These are phyloP conservation scores for Elongisporangium undulatum DNA, from an alignment of 352 stramenopile species.

Conservation along the genomic window DNA sequence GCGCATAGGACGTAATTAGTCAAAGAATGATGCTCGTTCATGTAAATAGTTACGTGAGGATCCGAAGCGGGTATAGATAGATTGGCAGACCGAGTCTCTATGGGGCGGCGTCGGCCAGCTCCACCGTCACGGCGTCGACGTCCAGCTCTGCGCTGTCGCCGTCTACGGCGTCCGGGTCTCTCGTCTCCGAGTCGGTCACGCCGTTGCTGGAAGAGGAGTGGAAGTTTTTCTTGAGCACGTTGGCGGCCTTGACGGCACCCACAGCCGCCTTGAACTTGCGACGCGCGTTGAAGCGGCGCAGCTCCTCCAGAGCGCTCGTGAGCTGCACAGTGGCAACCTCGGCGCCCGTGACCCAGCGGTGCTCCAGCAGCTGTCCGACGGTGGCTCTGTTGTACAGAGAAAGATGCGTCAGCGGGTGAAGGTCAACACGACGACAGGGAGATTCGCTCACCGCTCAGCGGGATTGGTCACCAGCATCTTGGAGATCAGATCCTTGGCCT, in stretches of 20 bases:
- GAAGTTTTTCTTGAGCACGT: constrained; percentile 66
- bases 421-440: neutral
- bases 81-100: neutral
- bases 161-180: constrained; percentile 12
- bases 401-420: constrained; percentile 5
- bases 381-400: constrained; percentile 42
- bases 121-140: constrained; percentile 21
- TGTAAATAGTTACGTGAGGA: neutral
- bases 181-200: constrained; percentile 32
- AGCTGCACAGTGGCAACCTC: constrained; percentile 87
- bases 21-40: neutral
- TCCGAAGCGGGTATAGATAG: neutral
- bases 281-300: constrained; percentile 93
- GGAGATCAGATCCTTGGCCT: constrained; percentile 94
- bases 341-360: constrained; percentile 89
- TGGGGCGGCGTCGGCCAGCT: constrained; percentile 11
- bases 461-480: constrained; percentile 91
- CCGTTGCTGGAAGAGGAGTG: constrained; percentile 39
- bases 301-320: constrained; percentile 89
- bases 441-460: constrained; percentile 55
- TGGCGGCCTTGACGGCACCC: constrained; percentile 76
- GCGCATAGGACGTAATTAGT: neutral
- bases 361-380: constrained; percentile 79
- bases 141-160: constrained; percentile 11
- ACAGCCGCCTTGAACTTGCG: constrained; percentile 94